Evolutionary conservation across 768 basidiomycete species (phyloP), one percentile per base, ranked within the genome.

Genomic region (Floccularia luteovirens): DNA sequence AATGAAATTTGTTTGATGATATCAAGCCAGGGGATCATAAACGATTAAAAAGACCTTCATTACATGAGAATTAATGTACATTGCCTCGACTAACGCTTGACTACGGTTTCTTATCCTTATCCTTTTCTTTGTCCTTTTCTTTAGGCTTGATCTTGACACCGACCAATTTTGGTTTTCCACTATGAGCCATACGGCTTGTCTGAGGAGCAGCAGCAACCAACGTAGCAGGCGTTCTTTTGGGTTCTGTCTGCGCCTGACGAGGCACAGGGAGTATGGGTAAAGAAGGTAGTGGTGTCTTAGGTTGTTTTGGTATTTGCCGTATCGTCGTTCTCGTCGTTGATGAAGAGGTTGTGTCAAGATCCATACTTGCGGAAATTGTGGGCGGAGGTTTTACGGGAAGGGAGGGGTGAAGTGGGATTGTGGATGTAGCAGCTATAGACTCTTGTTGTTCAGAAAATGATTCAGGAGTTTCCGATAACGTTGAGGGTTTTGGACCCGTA

Each of bases 311-410:
- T 22, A 35, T 40, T 14, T 40, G 47, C 10, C 49, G 36, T 25
- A 41, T 21, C 11, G 32, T 35, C 11, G 24, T 23, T 16, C 39
- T 35, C 2, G 38, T 24, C 14, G 44, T 22, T 1, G 39, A 5
- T 36, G 38, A 25, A 37, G 33, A 28, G 20, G 42, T 40, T 22
- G 35, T 21, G 16, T 21, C 28, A 23, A 47, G 33, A 24, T 51
- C 41, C 19, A 43, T 43, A n/a, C n/a, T n/a, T n/a, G n/a, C n/a
- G 7, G 59, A 55, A 19, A 60, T 39, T 16, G 56, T 43, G 6
- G 63, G 56, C 4, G 62, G 56, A 1, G 70, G 70, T 48, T 71
- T 72, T 17, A 61, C 34, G 2, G 75, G 71, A 3, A 73, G 58
- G 6, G 68, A 69, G 1, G 64, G 54, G 38, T 67, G 63, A 37